These are phyloP conservation scores for Hyaloscypha bicolor DNA, from an alignment of 495 filamentous ascomycete genomes.

Conservation along the genomic window DNA sequence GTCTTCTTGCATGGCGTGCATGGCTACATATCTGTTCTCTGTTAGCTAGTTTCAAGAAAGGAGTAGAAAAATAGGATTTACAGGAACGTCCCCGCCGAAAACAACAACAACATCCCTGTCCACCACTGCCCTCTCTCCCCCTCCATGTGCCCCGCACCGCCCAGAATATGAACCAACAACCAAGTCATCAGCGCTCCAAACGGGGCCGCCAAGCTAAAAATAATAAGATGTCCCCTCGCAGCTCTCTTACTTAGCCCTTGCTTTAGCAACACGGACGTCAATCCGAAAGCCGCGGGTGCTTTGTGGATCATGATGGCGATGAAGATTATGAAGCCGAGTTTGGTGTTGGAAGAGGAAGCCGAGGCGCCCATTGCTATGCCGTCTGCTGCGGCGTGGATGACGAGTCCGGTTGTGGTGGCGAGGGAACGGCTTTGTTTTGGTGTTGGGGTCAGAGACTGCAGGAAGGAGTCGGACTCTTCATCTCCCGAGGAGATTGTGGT, in stretches of 20 bases:
- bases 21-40: constrained; percentile 80
- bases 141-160: constrained; percentile 41
- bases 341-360: constrained; percentile 66
- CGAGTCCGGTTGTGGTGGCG: constrained; percentile 85
- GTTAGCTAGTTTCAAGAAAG: constrained; percentile 23
- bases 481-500: constrained; percentile 34
- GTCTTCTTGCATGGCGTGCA: constrained; percentile 96
- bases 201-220: constrained; percentile 91
- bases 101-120: constrained; percentile 88
- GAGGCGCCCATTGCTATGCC: constrained; percentile 95
- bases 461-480: constrained; percentile 55
- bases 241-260: constrained; percentile 85
- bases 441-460: constrained; percentile 49
- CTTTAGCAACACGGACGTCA: constrained; percentile 86
- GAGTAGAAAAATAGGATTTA: constrained; percentile 47
- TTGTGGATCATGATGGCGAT: constrained; percentile 97
- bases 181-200: constrained; percentile 85
- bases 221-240: constrained; percentile 79
- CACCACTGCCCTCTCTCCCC: constrained; percentile 65
- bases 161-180: constrained; percentile 71
- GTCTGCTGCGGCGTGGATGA: constrained; percentile 97
- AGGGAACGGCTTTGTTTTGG: constrained; percentile 54
- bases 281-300: constrained; percentile 91
- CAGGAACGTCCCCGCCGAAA: constrained; percentile 95
- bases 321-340: constrained; percentile 87